Percentiles rank a stretch among this genome's conserved stretches.
Conservation (phyloP, 148 eudicot genomes). For the Arctostaphylos glauca region DNA sequence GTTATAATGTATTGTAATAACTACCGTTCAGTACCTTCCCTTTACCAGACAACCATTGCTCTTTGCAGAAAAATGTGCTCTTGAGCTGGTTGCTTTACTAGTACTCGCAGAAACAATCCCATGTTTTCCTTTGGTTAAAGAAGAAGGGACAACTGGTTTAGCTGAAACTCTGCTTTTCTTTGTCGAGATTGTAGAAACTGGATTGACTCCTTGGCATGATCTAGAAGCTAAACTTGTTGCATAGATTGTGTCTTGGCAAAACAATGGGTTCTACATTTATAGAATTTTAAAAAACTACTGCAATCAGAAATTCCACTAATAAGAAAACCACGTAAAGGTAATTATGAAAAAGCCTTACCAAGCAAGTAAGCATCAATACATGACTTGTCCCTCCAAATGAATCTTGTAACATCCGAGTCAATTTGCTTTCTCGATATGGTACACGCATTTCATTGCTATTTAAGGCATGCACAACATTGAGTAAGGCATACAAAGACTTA, state of each 20-base stretch:
- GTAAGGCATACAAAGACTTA: conserved; percentile 63
- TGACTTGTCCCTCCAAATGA: conserved; percentile 70
- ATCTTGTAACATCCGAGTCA: conserved; percentile 74
- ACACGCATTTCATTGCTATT: conserved; percentile 67
- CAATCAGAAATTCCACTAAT: not conserved
- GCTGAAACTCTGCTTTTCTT: conserved; percentile 39
- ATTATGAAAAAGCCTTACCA: conserved; percentile 40
- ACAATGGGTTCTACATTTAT: conserved; percentile 52
- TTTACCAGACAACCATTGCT: conserved; percentile 29
- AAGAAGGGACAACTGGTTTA: conserved; percentile 31
- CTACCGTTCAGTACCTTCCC: conserved; percentile 49
- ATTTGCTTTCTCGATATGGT: conserved; percentile 83
- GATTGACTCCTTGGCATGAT: conserved; percentile 50
- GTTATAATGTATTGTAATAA: not conserved
- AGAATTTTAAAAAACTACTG: not conserved
- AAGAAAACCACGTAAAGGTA: not conserved
- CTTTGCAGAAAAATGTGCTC: conserved; percentile 26
- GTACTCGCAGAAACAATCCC: conserved; percentile 39
- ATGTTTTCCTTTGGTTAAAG: conserved; percentile 39
- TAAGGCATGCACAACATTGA: conserved; percentile 74
- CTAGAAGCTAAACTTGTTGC: conserved; percentile 67
- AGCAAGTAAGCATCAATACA: conserved; percentile 63
- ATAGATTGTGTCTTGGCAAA: conserved; percentile 69
- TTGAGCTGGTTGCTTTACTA: conserved; percentile 43
- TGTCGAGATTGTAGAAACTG: conserved; percentile 36